These are phyloP conservation scores for Spathaspora gorwiae DNA, from an alignment of 805 yeast species.

Conservation along the genomic window DNA sequence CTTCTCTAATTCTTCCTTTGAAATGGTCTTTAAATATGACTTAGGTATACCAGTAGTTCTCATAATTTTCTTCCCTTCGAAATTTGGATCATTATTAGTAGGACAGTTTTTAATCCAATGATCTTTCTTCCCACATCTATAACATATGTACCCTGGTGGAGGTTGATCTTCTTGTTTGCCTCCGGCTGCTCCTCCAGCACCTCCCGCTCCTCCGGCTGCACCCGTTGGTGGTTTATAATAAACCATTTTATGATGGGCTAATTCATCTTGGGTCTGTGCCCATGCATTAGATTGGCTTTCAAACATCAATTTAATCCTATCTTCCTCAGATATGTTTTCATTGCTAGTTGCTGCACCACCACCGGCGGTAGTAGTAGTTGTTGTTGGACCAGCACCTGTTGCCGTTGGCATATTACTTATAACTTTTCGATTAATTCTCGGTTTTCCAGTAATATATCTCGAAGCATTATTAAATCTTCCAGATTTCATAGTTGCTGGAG, in stretches of 20 bases:
- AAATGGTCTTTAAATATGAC: constrained; percentile 81
- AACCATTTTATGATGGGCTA: constrained; percentile 81
- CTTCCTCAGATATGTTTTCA: constrained; percentile 68
- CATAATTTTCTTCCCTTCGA: constrained; percentile 87
- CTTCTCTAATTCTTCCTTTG: constrained; percentile 62
- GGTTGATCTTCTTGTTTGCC: constrained; percentile 63
- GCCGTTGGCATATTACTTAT: constrained; percentile 19
- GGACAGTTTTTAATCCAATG: constrained; percentile 98
- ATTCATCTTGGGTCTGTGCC: constrained; percentile 88
- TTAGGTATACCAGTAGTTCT: constrained; percentile 97
- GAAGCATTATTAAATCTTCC: constrained; percentile 55
- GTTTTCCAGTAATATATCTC: constrained; percentile 70
- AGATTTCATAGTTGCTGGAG: constrained; percentile 52
- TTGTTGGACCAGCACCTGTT: constrained; percentile 14
- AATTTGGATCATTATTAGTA: constrained; percentile 83
- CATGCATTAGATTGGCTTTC: constrained; percentile 91
- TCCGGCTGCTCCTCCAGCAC: constrained; percentile 13
- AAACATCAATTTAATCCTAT: constrained; percentile 84
- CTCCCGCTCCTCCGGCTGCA: constrained; percentile 8
- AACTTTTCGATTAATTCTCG: constrained; percentile 43
- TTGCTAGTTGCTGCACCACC: constrained; percentile 17
- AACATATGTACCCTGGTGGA: constrained; percentile 95
- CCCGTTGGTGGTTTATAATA: constrained; percentile 45
- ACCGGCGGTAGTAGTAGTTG: constrained; percentile 10
- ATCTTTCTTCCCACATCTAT: constrained; percentile 87